A percentile compares a stretch with the other conserved stretches of the same genome.
phyloP scores from a whole-genome alignment of 352 stramenopile genomes.

The Globisporangium megalacanthum region DNA sequence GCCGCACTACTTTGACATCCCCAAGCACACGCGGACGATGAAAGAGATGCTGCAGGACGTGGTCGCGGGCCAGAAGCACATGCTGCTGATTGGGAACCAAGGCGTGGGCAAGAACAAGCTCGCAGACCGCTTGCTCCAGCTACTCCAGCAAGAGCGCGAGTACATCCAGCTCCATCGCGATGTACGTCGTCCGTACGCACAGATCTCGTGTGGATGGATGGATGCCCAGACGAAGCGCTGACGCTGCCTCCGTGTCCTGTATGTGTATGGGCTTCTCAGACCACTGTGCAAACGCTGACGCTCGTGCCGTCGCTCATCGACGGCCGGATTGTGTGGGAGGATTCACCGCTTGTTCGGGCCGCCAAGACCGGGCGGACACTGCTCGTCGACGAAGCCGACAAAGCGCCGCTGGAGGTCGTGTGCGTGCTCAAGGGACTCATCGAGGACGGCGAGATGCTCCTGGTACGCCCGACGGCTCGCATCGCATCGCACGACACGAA shows the following conservation, averaged over 20 bases:
- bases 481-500: not conserved
- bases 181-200: constrained; percentile 24
- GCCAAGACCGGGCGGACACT: constrained; percentile 88
- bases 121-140: constrained; percentile 86
- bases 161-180: constrained; percentile 97
- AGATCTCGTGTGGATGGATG: not conserved
- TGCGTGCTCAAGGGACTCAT: constrained; percentile 94
- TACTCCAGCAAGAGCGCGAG: constrained; percentile 91
- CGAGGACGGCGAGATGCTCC: constrained; percentile 93
- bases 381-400: constrained; percentile 96
- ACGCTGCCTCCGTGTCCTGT: not conserved
- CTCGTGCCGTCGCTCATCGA: constrained; percentile 84
- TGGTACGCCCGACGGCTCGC: constrained; percentile 33
- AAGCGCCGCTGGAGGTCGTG: constrained; percentile 94
- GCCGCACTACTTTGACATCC: constrained; percentile 88
- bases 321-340: constrained; percentile 89
- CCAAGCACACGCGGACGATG: constrained; percentile 83
- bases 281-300: constrained; percentile 92
- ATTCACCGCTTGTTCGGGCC: constrained; percentile 93
- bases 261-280: constrained; percentile 41
- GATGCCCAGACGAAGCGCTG: not conserved
- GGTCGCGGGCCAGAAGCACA: constrained; percentile 80
- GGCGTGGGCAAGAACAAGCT: constrained; percentile 95
- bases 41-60: constrained; percentile 85
- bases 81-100: constrained; percentile 95